These are phyloP conservation scores for Lactarius pseudohatsudake DNA, from an alignment of 768 basidiomycete genomes.

Conservation along the genomic window DNA sequence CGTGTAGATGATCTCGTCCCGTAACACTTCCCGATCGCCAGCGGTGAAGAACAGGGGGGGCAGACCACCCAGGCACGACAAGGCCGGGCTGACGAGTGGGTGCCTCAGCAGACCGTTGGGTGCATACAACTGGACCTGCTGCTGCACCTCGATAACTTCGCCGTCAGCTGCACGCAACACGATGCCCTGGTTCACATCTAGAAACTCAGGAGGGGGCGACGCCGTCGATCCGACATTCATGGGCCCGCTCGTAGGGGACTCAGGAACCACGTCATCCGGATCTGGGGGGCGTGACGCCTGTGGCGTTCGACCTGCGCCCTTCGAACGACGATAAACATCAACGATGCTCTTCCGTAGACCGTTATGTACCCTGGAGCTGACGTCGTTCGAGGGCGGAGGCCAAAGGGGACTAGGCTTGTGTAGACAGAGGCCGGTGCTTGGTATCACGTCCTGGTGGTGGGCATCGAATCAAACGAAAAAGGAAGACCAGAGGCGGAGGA, in stretches of 20 bases:
- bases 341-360: conserved; percentile 60
- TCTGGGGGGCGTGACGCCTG: background rate
- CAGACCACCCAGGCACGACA: conserved; percentile 85
- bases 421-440: conserved; percentile 69
- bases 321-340: conserved; percentile 43
- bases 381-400: conserved; percentile 73
- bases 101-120: conserved; percentile 75
- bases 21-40: conserved; percentile 86
- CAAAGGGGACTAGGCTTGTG: conserved; percentile 77
- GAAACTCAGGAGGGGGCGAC: conserved; percentile 40
- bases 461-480: background rate
- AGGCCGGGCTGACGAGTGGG: conserved; percentile 79
- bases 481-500: conserved; percentile 6
- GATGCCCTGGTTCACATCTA: conserved; percentile 46
- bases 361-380: conserved; percentile 55
- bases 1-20: conserved; percentile 91
- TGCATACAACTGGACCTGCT: conserved; percentile 86
- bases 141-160: conserved; percentile 51
- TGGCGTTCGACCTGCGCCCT: conserved; percentile 2
- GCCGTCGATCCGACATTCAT: conserved; percentile 52
- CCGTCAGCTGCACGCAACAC: conserved; percentile 47
- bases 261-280: conserved; percentile 25
- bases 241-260: conserved; percentile 35
- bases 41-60: conserved; percentile 84
- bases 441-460: conserved; percentile 67